phyloP scores from a whole-genome alignment of 2,329 filamentous ascomycete genomes.

The Aureobasidium subglaciale region DNA sequence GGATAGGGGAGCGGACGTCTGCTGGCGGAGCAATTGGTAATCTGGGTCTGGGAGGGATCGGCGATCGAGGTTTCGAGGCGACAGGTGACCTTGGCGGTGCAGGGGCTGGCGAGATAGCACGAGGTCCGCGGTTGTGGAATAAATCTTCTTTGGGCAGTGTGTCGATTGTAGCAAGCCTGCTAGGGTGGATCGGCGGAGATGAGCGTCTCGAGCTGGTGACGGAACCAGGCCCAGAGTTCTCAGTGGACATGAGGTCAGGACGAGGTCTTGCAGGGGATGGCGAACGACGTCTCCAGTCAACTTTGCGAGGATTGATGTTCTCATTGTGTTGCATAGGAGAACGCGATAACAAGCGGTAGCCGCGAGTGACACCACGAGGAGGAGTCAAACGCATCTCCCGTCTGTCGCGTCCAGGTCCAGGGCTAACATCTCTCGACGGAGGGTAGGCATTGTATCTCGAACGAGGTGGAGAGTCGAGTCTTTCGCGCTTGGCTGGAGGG shows the following conservation, averaged over 20 bases:
- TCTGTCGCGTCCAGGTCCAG: slow-evolving; percentile 27
- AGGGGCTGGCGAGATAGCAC: slow-evolving; percentile 20
- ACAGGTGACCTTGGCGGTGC: slow-evolving; percentile 2
- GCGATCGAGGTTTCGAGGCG: not conserved
- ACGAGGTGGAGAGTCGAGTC: slow-evolving; percentile 34
- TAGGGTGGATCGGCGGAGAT: slow-evolving; percentile 52
- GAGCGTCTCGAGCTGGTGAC: slow-evolving; percentile 53
- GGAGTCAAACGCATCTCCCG: slow-evolving; percentile 32
- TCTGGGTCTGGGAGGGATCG: not conserved
- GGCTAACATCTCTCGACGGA: slow-evolving; percentile 23
- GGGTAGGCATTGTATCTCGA: slow-evolving; percentile 41
- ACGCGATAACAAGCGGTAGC: slow-evolving; percentile 44
- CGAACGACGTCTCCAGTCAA: slow-evolving; percentile 48
- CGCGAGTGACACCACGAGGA: slow-evolving; percentile 25
- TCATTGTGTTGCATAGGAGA: slow-evolving; percentile 48
- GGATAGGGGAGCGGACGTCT: slow-evolving; percentile 27
- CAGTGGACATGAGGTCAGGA: slow-evolving; percentile 34
- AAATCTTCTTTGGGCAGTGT: slow-evolving; percentile 20
- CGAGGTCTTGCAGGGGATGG: slow-evolving; percentile 40
- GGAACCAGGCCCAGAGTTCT: slow-evolving; percentile 48
- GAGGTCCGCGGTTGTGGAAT: slow-evolving; percentile 22
- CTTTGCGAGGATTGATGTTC: slow-evolving; percentile 40
- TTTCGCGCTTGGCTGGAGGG: slow-evolving; percentile 33
- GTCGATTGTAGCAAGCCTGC: slow-evolving; percentile 37
- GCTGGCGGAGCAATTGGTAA: not conserved